Conservation (phyloP, 306 rosid species). For the Gastrolobium bilobum region DNA sequence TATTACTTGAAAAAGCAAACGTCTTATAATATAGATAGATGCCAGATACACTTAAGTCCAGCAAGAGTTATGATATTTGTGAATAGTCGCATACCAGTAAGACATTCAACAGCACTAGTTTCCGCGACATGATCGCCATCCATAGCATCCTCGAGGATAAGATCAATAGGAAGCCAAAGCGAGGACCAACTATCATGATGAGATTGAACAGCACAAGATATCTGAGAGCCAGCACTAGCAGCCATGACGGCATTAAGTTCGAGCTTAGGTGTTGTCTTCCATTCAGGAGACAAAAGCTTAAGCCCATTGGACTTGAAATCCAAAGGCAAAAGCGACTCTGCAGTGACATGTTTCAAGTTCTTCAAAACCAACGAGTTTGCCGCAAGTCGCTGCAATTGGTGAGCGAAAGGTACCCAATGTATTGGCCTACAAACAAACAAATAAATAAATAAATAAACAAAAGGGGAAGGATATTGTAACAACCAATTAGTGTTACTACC, state of each 20-base stretch:
- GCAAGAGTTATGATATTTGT: neutral
- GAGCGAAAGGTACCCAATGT: conserved; percentile 73
- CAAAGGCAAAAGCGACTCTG: conserved; percentile 68
- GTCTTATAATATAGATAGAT: neutral
- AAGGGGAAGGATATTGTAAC: too few species aligned
- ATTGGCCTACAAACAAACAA: conserved; percentile 67
- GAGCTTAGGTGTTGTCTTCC: conserved; percentile 64
- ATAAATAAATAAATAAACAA: neutral
- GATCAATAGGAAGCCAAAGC: conserved; percentile 97
- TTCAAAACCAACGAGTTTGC: conserved; percentile 71
- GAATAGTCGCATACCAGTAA: conserved; percentile 34
- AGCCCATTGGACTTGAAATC: conserved; percentile 56
- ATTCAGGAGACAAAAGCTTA: conserved; percentile 60
- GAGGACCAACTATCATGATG: conserved; percentile 70
- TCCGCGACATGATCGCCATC: conserved; percentile 87
- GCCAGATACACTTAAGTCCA: neutral
- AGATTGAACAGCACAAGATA: conserved; percentile 67
- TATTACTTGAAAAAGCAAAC: neutral
- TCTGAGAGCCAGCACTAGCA: conserved; percentile 62
- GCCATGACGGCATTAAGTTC: conserved; percentile 74
- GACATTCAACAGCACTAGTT: conserved; percentile 77
- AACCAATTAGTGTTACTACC: too few species aligned
- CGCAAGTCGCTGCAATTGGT: conserved; percentile 66
- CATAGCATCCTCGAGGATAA: conserved; percentile 95
- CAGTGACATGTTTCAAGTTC: conserved; percentile 68